Percentiles rank a stretch among this genome's conserved stretches.
Evolutionary conservation across 305 asterid genomes (phyloP).

Genomic region (Fraxinus nigra): DNA sequence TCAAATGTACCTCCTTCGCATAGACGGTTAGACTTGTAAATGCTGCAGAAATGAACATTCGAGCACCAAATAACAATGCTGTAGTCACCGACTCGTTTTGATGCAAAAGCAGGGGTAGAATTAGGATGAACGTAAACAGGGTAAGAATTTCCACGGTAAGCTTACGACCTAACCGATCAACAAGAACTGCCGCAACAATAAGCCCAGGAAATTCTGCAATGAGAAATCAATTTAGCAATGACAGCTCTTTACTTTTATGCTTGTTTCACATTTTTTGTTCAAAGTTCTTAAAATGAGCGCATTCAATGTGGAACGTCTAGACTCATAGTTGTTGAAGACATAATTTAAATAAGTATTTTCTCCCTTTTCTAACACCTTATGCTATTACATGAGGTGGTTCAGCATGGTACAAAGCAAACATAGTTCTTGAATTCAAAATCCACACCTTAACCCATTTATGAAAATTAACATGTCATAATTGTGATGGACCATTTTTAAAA

Average conservation of each 20-base stretch:
- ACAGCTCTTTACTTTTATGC: background rate
- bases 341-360: background rate
- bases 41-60: constrained; percentile 25
- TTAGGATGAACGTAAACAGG: constrained; percentile 16
- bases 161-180: constrained; percentile 33
- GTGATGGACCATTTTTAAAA: background rate
- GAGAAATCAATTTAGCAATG: background rate
- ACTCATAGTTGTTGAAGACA: background rate
- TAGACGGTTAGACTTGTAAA: constrained; percentile 13
- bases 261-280: background rate
- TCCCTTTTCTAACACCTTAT: background rate
- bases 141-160: constrained; percentile 20
- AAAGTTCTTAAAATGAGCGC: background rate
- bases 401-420: background rate
- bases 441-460: background rate
- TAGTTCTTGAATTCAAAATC: background rate
- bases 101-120: constrained; percentile 27
- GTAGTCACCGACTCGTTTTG: constrained; percentile 26
- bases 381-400: background rate
- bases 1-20: constrained; percentile 24
- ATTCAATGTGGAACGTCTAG: background rate
- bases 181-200: constrained; percentile 8
- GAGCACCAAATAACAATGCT: constrained; percentile 27
- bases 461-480: background rate
- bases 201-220: constrained; percentile 34